A percentile compares a stretch with the other conserved stretches of the same genome.
phyloP scores from a whole-genome alignment of 305 asterid genomes.

The Petunia hybrid region DNA sequence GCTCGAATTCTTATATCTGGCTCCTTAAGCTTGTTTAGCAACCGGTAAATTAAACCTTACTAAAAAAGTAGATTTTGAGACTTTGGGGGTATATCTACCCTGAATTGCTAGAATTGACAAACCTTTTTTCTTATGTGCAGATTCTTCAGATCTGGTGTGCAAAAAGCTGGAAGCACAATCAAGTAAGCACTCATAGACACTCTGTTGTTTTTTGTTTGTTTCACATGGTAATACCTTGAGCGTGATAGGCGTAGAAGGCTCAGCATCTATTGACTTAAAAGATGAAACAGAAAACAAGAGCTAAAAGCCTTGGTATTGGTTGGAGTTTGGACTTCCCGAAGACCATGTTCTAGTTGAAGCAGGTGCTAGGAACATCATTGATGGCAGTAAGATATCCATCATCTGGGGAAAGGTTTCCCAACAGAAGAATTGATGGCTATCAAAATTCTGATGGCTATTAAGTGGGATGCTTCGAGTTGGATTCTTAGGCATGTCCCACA shows the following conservation, averaged over 20 bases:
- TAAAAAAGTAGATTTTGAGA: conserved; percentile 22
- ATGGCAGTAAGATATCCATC: neutral
- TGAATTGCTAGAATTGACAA: conserved; percentile 16
- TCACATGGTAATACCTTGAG: conserved; percentile 16
- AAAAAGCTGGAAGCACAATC: conserved; percentile 65
- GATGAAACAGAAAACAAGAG: neutral
- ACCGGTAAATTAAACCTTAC: conserved; percentile 30
- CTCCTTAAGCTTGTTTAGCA: conserved; percentile 47
- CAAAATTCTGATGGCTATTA: too few relatives aligned
- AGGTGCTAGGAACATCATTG: conserved; percentile 22
- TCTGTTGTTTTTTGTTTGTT: conserved; percentile 19
- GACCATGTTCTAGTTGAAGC: neutral
- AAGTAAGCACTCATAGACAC: conserved; percentile 55
- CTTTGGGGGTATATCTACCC: conserved; percentile 13
- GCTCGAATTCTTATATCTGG: conserved; percentile 50
- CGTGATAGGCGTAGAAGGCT: neutral
- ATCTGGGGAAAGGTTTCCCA: conserved; percentile 17
- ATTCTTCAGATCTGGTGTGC: conserved; percentile 69
- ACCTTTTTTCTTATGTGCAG: conserved; percentile 48
- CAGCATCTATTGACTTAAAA: neutral
- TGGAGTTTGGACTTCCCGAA: neutral
- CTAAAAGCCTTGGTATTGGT: neutral
- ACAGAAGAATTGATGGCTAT: neutral
- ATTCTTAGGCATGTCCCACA: too few relatives aligned
- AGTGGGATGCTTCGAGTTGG: too few relatives aligned